phyloP scores from a whole-genome alignment of 768 basidiomycete genomes.

The Gautieria morchelliformis region DNA sequence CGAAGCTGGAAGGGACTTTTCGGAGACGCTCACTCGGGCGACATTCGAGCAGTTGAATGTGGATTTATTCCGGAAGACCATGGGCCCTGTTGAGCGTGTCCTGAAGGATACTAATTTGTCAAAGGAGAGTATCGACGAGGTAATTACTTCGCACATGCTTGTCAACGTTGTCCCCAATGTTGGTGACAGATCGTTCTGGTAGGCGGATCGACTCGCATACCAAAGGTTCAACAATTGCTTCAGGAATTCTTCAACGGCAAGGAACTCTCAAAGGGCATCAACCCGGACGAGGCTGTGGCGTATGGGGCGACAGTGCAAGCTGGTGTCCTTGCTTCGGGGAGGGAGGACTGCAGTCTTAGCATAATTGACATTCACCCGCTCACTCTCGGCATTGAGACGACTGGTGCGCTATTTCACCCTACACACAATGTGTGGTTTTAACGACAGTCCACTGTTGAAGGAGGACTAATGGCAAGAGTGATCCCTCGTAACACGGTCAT shows the following conservation, averaged over 20 bases:
- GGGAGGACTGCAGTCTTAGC: slow-evolving; percentile 33
- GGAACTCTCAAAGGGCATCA: slow-evolving; percentile 42
- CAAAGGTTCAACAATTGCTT: slow-evolving; percentile 42
- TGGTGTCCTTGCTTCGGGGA: slow-evolving; percentile 41
- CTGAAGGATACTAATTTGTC: slow-evolving; percentile 41
- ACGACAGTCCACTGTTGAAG: not conserved
- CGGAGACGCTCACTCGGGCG: slow-evolving; percentile 93
- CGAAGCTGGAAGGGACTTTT: slow-evolving; percentile 94
- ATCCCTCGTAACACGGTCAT: slow-evolving; percentile 44
- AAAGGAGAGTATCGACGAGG: slow-evolving; percentile 41
- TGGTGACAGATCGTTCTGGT: slow-evolving; percentile 25
- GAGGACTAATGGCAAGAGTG: slow-evolving; percentile 40
- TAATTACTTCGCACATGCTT: slow-evolving; percentile 14
- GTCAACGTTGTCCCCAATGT: not conserved
- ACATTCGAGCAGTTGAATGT: slow-evolving; percentile 99
- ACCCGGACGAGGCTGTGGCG: slow-evolving; percentile 48
- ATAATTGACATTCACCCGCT: slow-evolving; percentile 40
- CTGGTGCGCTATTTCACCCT: slow-evolving; percentile 19
- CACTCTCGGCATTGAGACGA: slow-evolving; percentile 45
- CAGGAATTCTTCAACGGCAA: slow-evolving; percentile 41
- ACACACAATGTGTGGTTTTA: not conserved
- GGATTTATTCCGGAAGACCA: slow-evolving; percentile 98
- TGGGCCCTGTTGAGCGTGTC: slow-evolving; percentile 99
- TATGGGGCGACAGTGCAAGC: slow-evolving; percentile 45
- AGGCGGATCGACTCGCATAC: slow-evolving; percentile 42